phyloP scores from a whole-genome alignment of 2,329 filamentous ascomycete genomes.

The Claviceps paspali region DNA sequence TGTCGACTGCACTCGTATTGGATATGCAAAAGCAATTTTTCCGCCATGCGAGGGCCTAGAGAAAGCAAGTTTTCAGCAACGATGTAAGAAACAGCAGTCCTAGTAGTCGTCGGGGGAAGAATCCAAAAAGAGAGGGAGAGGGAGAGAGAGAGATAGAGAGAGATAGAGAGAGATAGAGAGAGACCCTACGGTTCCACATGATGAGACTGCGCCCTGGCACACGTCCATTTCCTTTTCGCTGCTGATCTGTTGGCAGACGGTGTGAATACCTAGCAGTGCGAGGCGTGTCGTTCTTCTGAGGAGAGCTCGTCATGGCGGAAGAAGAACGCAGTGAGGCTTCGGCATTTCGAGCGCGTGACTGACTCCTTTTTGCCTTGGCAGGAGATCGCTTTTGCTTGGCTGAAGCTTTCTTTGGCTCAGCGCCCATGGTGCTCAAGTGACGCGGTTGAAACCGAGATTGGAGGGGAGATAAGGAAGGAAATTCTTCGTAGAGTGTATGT shows the following conservation, averaged over 20 bases:
- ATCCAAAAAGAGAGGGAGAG: neutral
- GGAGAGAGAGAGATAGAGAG: neutral
- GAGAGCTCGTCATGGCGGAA: slow-evolving; percentile 1
- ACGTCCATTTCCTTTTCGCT: slow-evolving; percentile 15
- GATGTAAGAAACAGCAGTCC: neutral
- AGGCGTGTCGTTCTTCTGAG: slow-evolving; percentile 5
- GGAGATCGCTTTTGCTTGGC: slow-evolving; percentile 10
- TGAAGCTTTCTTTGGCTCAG: slow-evolving; percentile 4
- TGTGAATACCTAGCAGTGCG: slow-evolving; percentile 11
- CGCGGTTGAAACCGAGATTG: neutral
- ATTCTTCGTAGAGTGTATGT: neutral
- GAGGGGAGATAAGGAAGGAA: neutral
- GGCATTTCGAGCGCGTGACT: slow-evolving; percentile 6
- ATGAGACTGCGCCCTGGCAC: slow-evolving; percentile 23
- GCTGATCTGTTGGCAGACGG: slow-evolving; percentile 11
- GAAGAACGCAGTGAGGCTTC: slow-evolving; percentile 3
- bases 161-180: neutral
- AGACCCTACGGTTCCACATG: slow-evolving; percentile 26
- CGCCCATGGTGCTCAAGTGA: slow-evolving; percentile 4
- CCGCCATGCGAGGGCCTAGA: slow-evolving; percentile 29
- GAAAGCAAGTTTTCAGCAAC: neutral
- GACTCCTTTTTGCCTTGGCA: slow-evolving; percentile 5
- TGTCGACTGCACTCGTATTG: slow-evolving; percentile 23
- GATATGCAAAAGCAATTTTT: slow-evolving; percentile 27
- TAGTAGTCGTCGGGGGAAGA: no score